These are phyloP conservation scores for Bipolaris zeicola DNA, from an alignment of 2,329 filamentous ascomycete genomes.

Conservation along the genomic window DNA sequence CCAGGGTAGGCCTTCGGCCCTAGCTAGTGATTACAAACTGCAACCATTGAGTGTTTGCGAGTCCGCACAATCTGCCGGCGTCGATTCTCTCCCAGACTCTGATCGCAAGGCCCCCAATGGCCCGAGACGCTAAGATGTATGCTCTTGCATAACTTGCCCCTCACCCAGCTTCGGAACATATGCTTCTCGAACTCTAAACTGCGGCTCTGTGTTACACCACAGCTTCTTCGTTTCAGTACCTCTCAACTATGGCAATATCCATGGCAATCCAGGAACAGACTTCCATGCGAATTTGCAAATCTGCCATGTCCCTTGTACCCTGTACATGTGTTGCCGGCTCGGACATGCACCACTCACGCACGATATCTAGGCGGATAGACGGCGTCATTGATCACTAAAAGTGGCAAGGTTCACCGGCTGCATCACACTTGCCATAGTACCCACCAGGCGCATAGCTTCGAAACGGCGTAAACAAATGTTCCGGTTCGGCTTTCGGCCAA, in stretches of 20 bases:
- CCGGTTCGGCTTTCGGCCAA: slow-evolving; percentile 22
- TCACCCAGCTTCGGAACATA: slow-evolving; percentile 1
- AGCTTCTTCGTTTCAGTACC: not conserved
- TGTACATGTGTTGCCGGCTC: not conserved
- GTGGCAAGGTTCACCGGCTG: slow-evolving; percentile 42
- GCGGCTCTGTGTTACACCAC: slow-evolving; percentile 4
- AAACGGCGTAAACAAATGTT: slow-evolving; percentile 27
- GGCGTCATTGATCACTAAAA: slow-evolving; percentile 46
- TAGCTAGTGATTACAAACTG: not conserved
- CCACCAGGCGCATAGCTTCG: slow-evolving; percentile 25
- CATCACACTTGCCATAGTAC: slow-evolving; percentile 10
- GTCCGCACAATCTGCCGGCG: not conserved
- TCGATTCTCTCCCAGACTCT: not conserved
- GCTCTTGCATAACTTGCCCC: slow-evolving; percentile 16
- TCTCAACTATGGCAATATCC: not conserved
- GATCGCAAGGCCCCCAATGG: not conserved
- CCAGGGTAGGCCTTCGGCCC: not conserved
- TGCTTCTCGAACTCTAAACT: slow-evolving; percentile 10
- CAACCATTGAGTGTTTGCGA: not conserved
- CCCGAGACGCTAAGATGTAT: slow-evolving; percentile 8
- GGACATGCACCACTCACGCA: not conserved
- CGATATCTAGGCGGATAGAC: slow-evolving; percentile 21
- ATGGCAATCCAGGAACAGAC: not conserved
- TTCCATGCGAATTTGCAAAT: not conserved
- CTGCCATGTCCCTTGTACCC: not conserved